Conservation (phyloP, 148 eudicot genomes). For the Dysphania ambrosioides region DNA sequence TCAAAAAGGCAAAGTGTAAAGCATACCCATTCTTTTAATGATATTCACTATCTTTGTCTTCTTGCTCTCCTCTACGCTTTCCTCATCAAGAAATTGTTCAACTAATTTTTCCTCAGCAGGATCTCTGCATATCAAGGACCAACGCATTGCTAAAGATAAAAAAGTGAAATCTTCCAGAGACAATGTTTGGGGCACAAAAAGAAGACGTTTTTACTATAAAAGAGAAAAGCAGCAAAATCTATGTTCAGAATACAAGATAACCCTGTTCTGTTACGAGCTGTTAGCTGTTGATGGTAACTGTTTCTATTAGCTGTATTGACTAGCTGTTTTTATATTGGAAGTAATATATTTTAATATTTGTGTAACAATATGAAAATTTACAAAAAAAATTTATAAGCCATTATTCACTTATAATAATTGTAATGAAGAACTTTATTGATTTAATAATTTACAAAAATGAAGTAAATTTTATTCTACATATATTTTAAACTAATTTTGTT, state of each 20-base stretch:
- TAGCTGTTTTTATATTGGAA: no score
- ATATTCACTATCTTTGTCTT: slow-evolving; percentile 57
- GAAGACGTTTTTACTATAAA: neutral
- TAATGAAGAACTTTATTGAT: no score
- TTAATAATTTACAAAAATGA: no score
- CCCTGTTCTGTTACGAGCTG: no score
- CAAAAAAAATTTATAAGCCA: no score
- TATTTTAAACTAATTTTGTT: no score
- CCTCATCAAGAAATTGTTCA: slow-evolving; percentile 72
- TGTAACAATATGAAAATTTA: no score
- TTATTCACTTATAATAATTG: no score
- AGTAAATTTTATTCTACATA: no score
- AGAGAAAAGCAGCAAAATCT: neutral
- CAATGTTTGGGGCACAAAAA: neutral
- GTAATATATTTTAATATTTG: no score
- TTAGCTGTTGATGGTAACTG: no score
- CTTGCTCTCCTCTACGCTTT: slow-evolving; percentile 61
- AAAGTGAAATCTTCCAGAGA: neutral
- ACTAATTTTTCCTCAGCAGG: slow-evolving; percentile 66
- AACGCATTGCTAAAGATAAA: slow-evolving; percentile 16
- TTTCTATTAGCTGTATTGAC: no score
- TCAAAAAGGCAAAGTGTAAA: slow-evolving; percentile 14
- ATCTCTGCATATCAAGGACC: slow-evolving; percentile 43
- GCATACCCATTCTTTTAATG: slow-evolving; percentile 78
- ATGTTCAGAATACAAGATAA: neutral